Evolutionary conservation across 2,329 filamentous ascomycete species (phyloP).

Genomic region (Colletotrichum simmondsii): DNA sequence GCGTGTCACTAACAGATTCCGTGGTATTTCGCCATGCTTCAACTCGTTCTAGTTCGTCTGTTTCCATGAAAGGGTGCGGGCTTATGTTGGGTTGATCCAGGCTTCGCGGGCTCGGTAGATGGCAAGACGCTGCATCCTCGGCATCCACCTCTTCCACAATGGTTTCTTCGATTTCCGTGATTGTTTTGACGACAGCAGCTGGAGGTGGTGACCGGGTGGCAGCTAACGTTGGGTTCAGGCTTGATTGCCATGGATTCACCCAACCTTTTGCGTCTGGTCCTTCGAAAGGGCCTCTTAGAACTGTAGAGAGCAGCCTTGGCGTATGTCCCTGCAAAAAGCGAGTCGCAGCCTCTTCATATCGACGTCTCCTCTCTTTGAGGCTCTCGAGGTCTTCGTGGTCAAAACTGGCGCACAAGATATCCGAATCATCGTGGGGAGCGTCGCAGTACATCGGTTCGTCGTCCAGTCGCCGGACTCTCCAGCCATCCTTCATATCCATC

Average conservation of each 20-base stretch:
- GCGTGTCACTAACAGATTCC: constrained; percentile 22
- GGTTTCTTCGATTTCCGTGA: background rate
- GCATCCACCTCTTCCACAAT: background rate
- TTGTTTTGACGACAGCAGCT: background rate
- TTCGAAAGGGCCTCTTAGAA: constrained; percentile 71
- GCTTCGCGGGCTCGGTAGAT: constrained; percentile 55
- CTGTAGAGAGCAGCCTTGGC: constrained; percentile 69
- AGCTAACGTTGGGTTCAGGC: constrained; percentile 26
- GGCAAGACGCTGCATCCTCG: constrained; percentile 40
- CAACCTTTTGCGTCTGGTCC: constrained; percentile 49
- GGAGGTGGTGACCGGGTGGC: background rate
- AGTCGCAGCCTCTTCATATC: constrained; percentile 69
- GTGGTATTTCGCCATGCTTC: constrained; percentile 44
- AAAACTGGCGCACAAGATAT: constrained; percentile 65
- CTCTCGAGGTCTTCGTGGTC: constrained; percentile 65
- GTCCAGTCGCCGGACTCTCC: constrained; percentile 18
- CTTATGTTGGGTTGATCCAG: constrained; percentile 46
- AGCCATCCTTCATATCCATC: constrained; percentile 14
- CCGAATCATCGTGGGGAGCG: constrained; percentile 51
- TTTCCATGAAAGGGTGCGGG: constrained; percentile 43
- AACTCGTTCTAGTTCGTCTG: constrained; percentile 45
- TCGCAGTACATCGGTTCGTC: constrained; percentile 59
- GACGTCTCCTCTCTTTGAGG: constrained; percentile 57
- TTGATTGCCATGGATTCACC: constrained; percentile 63
- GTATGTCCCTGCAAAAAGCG: constrained; percentile 67